phyloP scores from a whole-genome alignment of 148 eudicot genomes.

The Cornus controversa region DNA sequence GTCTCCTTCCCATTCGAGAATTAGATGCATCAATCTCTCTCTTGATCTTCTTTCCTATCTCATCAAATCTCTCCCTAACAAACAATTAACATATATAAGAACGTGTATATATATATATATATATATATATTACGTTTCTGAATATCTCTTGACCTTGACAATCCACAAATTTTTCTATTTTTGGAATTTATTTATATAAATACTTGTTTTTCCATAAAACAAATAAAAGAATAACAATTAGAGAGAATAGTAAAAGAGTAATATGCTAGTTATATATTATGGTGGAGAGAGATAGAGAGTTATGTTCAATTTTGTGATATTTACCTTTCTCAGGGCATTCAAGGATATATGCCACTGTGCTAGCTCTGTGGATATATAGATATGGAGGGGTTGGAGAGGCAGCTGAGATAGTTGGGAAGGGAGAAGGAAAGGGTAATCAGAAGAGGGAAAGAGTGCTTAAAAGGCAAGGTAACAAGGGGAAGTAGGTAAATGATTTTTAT shows the following conservation, averaged over 20 bases:
- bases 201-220: not conserved
- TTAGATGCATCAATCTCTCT: constrained; percentile 56
- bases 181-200: too few species aligned
- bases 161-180: too few species aligned
- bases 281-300: not conserved
- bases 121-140: not conserved
- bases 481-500: constrained; percentile 30
- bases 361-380: not conserved
- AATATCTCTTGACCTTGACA: too few species aligned
- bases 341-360: constrained; percentile 11
- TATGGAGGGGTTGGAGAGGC: not conserved
- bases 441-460: constrained; percentile 29
- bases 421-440: not conserved
- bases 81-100: not conserved
- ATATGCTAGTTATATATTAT: not conserved
- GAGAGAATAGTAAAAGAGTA: not conserved
- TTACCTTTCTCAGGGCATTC: constrained; percentile 76
- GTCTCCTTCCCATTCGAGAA: constrained; percentile 56
- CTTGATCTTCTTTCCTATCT: constrained; percentile 72
- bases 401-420: constrained; percentile 4
- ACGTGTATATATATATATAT: too few species aligned
- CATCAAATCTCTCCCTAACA: constrained; percentile 54
- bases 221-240: too few species aligned
- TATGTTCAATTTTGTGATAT: not conserved
- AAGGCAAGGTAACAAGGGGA: constrained; percentile 21